Evolutionary conservation across 225 moss, liverwort and hornwort species (phyloP), one percentile per base, ranked within the genome.

Genomic region (Bryum argenteum): DNA sequence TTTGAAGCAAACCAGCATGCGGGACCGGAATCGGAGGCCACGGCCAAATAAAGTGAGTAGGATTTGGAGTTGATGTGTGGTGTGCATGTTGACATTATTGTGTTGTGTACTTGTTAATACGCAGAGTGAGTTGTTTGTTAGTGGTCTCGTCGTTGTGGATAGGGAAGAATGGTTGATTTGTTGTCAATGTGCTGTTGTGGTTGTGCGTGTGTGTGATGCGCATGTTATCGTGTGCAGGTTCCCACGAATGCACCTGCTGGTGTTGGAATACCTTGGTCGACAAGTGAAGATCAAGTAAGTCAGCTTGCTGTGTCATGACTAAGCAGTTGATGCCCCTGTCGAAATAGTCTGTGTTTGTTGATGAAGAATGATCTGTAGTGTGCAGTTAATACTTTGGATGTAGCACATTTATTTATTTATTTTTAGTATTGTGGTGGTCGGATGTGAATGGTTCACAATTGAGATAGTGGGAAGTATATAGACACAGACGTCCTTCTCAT

Each of bases 201-300:
- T 48, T 11, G 1, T 48, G 48, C 48, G 15, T 14, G 17, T 17
- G 21, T 16, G 22, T 61, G 15, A 11, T 51, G 6, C 12, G 1
- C 50, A 26, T 42, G 60, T 80, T 9, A 65, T 11, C 55, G 23
- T 61, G 11, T 75, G 72, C 92, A 95, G 95, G 83, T 83, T 72
- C 70, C 71, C 40, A 20, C 88, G 8, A 83, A 67, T 71, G 73
- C 88, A 23, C 80, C 86, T 21, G 75, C 79, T 71, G 89, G 88
- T 55, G 80, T 88, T 69, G 92, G 92, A 12, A 89, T 91, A 72
- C 92, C 91, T 40, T 95, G 92, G 95, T 91, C 88, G 44, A 67
- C 83, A 5, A 84, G 80, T 72, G 95, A 95, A 80, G 92, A 95
- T 85, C 89, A 89, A 80, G 92, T 95, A 48, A 52, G 65, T 69